Percentiles rank a stretch among this genome's conserved stretches.
These are phyloP conservation scores for Candida oleophila DNA, from an alignment of 805 yeast species.

Conservation along the genomic window DNA sequence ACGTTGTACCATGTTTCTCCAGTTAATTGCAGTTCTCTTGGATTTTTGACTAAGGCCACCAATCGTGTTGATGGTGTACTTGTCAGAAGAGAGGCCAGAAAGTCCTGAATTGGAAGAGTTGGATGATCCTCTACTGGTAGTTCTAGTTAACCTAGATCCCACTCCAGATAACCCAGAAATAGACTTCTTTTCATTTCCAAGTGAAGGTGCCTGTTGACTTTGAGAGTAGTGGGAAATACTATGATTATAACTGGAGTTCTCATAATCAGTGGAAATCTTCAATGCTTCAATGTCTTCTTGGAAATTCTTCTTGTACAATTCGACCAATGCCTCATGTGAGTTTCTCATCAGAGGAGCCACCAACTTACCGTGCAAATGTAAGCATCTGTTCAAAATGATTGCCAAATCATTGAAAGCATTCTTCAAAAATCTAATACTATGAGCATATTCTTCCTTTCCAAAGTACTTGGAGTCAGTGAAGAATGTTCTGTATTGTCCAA, in stretches of 20 bases:
- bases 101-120: conserved; percentile 26
- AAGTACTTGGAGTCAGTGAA: conserved; percentile 42
- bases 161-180: conserved; percentile 10
- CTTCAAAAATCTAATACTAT: conserved; percentile 35
- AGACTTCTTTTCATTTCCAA: conserved; percentile 18
- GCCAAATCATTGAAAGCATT: conserved; percentile 69
- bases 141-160: conserved; percentile 24
- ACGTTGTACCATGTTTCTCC: conserved; percentile 26
- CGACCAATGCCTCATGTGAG: conserved; percentile 67
- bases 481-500: conserved; percentile 76
- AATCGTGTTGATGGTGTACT: conserved; percentile 11
- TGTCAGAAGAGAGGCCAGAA: conserved; percentile 26
- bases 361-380: conserved; percentile 65
- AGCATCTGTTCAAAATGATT: conserved; percentile 60
- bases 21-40: conserved; percentile 38
- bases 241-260: conserved; percentile 24
- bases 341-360: conserved; percentile 55
- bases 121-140: conserved; percentile 19
- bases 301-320: conserved; percentile 66
- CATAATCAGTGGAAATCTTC: conserved; percentile 35
- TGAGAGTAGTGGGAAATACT: conserved; percentile 16
- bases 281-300: conserved; percentile 55
- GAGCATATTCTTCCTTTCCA: conserved; percentile 29
- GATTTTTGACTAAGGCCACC: conserved; percentile 10
- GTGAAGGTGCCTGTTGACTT: conserved; percentile 7